Base-by-base conservation (phyloP, 164 flowering plant species). In the Macadamia tetraphylla region DNA sequence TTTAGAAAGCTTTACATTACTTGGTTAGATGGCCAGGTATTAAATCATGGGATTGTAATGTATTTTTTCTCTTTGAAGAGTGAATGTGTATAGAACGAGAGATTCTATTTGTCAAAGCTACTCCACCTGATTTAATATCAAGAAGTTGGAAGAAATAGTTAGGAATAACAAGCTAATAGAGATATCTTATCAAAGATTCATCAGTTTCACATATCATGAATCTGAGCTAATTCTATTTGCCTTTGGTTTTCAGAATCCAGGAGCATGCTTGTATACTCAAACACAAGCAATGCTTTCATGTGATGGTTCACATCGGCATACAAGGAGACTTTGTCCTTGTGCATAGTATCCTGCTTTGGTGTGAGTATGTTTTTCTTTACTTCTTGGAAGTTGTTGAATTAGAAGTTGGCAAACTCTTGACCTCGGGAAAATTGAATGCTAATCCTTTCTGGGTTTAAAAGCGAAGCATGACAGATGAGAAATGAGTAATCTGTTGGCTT, bases 311-410 rank as follows among this genome's bases (percentile, higher is more conserved):
- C 97, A 94, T 81, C 84, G 74, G 71, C 86, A 87, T 76, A 94
- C 98, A 9, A 87, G 81, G 83, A 82, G 98, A 80, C 91, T 91
- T 61, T 94, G 98, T 74, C 97, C 97, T 13, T 89, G 98, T 79
- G 96, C 98, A 44, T 93, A 89, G 71, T 68, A 42, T 53, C 15
- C 70, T 43, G 11, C 61, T 40, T 55, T n/a, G 11, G 57, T 70
- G 82, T 82, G 69, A 74, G 75, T 35, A 35, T 35, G 40, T 75
- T 57, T 10, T 63, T 67, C 17, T 43, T 44, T 66, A 18, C 10
- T 67, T 40, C 44, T 52, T 46, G 9, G 8, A 46, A 46, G 13
- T 46, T 46, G 12, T 46, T 46, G 51, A 46, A 46, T 46, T 23
- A 0, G 40, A 35, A 5, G 40, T 35, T 35, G 40, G 3, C 3